Evolutionary conservation across 805 yeast species (phyloP).

Genomic region (Nakazawaea anatomiae): DNA sequence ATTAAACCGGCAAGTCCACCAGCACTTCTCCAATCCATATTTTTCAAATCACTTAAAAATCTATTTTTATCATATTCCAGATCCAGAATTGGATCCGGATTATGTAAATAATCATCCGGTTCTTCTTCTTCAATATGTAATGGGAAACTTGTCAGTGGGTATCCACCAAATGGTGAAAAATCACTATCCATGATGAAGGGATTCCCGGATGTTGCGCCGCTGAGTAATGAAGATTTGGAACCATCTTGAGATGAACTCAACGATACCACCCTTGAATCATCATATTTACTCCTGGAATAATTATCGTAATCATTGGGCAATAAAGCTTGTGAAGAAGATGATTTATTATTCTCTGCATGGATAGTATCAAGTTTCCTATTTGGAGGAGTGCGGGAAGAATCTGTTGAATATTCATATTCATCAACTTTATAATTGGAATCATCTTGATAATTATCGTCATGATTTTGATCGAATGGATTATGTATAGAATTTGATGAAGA

Average conservation of each 20-base stretch:
- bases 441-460: not conserved
- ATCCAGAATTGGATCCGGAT: conserved; percentile 93
- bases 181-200: conserved; percentile 53
- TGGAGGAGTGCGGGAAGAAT: not conserved
- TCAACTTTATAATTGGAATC: conserved; percentile 1
- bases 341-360: not conserved
- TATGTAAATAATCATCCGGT: conserved; percentile 90
- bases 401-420: conserved; percentile 3
- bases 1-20: conserved; percentile 61
- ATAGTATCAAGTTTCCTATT: not conserved
- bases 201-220: conserved; percentile 14
- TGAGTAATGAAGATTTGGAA: conserved; percentile 22
- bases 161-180: conserved; percentile 94
- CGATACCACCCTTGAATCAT: conserved; percentile 43
- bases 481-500: not conserved
- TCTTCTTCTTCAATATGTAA: conserved; percentile 83
- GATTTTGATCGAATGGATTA: conserved; percentile 4
- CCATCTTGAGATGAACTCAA: conserved; percentile 33
- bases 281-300: conserved; percentile 53
- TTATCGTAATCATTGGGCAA: conserved; percentile 59
- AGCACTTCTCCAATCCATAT: conserved; percentile 57
- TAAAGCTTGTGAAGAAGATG: conserved; percentile 8
- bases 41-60: conserved; percentile 56
- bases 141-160: conserved; percentile 22
- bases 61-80: conserved; percentile 76